Conservation (phyloP, 331 rosid species). For the Ulmus americana region DNA sequence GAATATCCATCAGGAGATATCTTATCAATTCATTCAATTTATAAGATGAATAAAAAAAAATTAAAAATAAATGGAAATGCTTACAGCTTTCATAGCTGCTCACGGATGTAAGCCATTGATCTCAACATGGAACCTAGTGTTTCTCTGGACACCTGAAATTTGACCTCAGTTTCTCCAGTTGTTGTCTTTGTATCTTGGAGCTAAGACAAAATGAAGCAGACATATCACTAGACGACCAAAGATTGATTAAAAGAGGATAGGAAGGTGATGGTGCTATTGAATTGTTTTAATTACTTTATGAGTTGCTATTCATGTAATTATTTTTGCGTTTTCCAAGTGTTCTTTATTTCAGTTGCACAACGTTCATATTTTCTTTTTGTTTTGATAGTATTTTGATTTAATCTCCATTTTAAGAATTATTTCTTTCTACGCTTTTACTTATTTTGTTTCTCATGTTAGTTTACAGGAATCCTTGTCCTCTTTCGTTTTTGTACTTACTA, state of each 20-base stretch:
- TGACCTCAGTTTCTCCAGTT: constrained; percentile 65
- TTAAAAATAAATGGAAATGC: constrained; percentile 26
- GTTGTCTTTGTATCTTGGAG: constrained; percentile 67
- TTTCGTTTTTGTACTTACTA: no score
- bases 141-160: constrained; percentile 74
- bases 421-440: no score
- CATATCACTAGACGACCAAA: background rate
- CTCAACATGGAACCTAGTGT: constrained; percentile 62
- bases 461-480: no score
- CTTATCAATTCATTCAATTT: background rate
- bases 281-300: background rate
- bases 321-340: background rate
- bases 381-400: no score
- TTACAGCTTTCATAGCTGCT: constrained; percentile 65
- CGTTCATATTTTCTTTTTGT: background rate
- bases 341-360: background rate
- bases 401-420: no score
- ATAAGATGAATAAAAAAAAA: constrained; percentile 7
- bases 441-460: no score
- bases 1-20: background rate
- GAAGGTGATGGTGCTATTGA: background rate
- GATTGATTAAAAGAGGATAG: background rate
- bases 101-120: constrained; percentile 58
- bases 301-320: background rate
- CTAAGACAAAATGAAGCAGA: constrained; percentile 34